Evolutionary conservation across 1,284 basidiomycete genomes (phyloP).

Genomic region (Moniliella sp.): DNA sequence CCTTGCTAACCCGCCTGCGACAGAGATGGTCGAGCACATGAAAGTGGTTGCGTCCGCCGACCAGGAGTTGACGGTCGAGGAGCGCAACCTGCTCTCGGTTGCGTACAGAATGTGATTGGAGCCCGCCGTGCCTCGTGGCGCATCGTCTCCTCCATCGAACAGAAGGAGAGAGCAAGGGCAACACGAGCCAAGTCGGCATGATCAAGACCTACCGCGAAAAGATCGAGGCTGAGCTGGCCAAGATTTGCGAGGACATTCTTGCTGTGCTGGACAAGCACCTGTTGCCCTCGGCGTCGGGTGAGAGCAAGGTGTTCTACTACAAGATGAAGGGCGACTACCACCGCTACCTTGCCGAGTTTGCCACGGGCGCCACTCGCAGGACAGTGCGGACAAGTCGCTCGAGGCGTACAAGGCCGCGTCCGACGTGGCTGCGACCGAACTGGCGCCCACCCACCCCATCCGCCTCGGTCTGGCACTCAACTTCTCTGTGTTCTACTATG

Average conservation of each 20-base stretch:
- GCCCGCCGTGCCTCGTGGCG: slow-evolving; percentile 96
- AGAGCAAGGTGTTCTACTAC: slow-evolving; percentile 99
- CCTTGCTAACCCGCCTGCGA: too few relatives aligned
- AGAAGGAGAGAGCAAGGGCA: slow-evolving; percentile 99
- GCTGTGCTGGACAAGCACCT: slow-evolving; percentile 96
- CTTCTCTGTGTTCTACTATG: slow-evolving; percentile 99
- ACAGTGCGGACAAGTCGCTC: slow-evolving; percentile 90
- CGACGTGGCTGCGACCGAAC: slow-evolving; percentile 87
- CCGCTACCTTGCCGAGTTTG: slow-evolving; percentile 98
- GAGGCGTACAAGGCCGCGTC: slow-evolving; percentile 99
- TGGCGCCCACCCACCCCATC: slow-evolving; percentile 96
- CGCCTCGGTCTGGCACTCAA: slow-evolving; percentile 95
- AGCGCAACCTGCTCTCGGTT: slow-evolving; percentile 92
- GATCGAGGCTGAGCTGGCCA: slow-evolving; percentile 89
- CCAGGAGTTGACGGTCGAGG: slow-evolving; percentile 77
- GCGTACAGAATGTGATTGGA: slow-evolving; percentile 99
- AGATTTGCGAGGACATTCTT: slow-evolving; percentile 98
- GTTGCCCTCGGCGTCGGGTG: slow-evolving; percentile 88
- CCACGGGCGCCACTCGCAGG: slow-evolving; percentile 96
- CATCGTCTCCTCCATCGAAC: slow-evolving; percentile 96
- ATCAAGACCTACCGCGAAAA: slow-evolving; percentile 90
- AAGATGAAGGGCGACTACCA: slow-evolving; percentile 99
- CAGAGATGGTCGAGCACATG: slow-evolving; percentile 35
- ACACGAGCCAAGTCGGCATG: slow-evolving; percentile 88
- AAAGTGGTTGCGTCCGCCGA: slow-evolving; percentile 34